phyloP scores from a whole-genome alignment of 148 eudicot genomes.

The Chenopodium album region DNA sequence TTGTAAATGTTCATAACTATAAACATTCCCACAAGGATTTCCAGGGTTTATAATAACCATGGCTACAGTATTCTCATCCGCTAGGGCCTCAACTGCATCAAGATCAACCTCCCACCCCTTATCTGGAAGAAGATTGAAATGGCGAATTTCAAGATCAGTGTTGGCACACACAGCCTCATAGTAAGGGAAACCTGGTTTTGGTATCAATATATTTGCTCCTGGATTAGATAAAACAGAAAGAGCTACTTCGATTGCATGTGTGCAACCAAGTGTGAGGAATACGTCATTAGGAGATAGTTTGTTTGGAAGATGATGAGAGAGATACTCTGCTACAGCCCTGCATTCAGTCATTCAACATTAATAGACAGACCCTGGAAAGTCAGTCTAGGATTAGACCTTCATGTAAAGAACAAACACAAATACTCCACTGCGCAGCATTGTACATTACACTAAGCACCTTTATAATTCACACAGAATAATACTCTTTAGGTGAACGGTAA shows the following conservation, averaged over 20 bases:
- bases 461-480: too few relatives aligned
- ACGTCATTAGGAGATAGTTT: slow-evolving; percentile 54
- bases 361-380: background rate
- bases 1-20: slow-evolving; percentile 46
- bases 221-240: slow-evolving; percentile 52
- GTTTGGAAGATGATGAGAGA: slow-evolving; percentile 53
- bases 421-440: too few relatives aligned
- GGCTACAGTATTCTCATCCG: slow-evolving; percentile 81
- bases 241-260: slow-evolving; percentile 65
- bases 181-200: slow-evolving; percentile 65
- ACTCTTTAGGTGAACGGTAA: too few relatives aligned
- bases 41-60: slow-evolving; percentile 78
- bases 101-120: slow-evolving; percentile 80
- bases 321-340: slow-evolving; percentile 74
- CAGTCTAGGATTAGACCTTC: background rate
- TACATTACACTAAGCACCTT: too few relatives aligned
- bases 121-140: slow-evolving; percentile 64
- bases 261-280: slow-evolving; percentile 62
- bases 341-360: background rate
- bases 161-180: slow-evolving; percentile 58
- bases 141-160: slow-evolving; percentile 50
- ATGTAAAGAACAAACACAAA: too few relatives aligned
- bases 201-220: slow-evolving; percentile 64
- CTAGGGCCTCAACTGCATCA: slow-evolving; percentile 48
- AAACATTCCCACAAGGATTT: slow-evolving; percentile 84